These are phyloP conservation scores for Cryptococcus sp. DNA, from an alignment of 1,284 basidiomycete species.

Conservation along the genomic window DNA sequence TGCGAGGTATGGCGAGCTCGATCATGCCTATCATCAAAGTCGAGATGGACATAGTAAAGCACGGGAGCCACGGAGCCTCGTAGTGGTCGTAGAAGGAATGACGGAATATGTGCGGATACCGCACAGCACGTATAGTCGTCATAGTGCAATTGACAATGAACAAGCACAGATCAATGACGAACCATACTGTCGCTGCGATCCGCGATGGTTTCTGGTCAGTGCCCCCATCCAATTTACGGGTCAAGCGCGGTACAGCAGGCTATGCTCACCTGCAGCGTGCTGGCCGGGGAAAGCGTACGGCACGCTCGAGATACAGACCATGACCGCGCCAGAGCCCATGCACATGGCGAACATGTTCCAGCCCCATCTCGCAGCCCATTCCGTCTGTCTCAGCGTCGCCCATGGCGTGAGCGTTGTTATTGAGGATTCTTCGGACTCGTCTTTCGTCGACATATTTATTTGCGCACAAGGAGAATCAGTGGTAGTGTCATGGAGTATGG, in stretches of 20 bases:
- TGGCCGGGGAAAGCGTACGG: constrained; percentile 27
- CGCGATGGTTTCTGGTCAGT: neutral
- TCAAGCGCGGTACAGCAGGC: no score
- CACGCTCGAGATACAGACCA: constrained; percentile 19
- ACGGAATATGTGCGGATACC: constrained; percentile 21
- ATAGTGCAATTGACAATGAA: constrained; percentile 21
- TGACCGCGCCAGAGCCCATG: constrained; percentile 25
- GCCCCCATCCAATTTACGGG: no score
- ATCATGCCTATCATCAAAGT: constrained; percentile 29
- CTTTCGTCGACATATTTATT: no score
- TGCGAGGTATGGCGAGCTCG: constrained; percentile 21
- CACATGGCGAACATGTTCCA: constrained; percentile 24
- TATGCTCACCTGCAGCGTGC: constrained; percentile 20
- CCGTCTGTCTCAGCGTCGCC: constrained; percentile 2
- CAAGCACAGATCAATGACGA: constrained; percentile 19
- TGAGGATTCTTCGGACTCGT: no score
- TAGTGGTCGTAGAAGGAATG: constrained; percentile 29
- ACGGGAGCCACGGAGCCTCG: constrained; percentile 28
- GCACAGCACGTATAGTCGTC: constrained; percentile 17
- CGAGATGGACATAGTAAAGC: constrained; percentile 20
- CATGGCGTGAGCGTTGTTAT: no score
- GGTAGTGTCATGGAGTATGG: no score
- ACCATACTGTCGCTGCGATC: constrained; percentile 19
- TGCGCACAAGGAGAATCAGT: no score
- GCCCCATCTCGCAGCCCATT: constrained; percentile 4